Evolutionary conservation across 2,329 filamentous ascomycete species (phyloP).

Genomic region (Fusarium falciforme): DNA sequence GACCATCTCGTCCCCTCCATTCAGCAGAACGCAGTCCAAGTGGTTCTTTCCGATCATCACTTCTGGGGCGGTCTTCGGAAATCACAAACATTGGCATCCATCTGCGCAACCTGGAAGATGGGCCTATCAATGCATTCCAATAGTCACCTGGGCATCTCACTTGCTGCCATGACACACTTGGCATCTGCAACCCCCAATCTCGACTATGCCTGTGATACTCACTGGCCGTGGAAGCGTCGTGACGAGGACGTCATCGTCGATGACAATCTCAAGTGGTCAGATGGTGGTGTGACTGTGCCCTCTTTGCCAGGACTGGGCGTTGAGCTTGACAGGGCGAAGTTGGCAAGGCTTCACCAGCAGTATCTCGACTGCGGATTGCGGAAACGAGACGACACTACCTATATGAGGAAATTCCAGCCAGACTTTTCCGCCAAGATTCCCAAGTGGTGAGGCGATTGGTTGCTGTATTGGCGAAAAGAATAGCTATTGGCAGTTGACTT

Average conservation of each 20-base stretch:
- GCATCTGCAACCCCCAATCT: constrained; percentile 54
- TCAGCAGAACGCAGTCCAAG: constrained; percentile 53
- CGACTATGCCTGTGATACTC: constrained; percentile 57
- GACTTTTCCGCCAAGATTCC: constrained; percentile 49
- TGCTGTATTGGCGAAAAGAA: too few relatives aligned
- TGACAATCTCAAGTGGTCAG: constrained; percentile 50
- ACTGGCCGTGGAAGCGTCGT: constrained; percentile 58
- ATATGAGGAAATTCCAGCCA: constrained; percentile 51
- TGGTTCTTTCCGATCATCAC: constrained; percentile 55
- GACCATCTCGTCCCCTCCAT: constrained; percentile 53
- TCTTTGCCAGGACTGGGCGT: constrained; percentile 50
- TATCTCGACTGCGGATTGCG: constrained; percentile 52
- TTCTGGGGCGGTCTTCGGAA: constrained; percentile 57
- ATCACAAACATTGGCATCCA: constrained; percentile 53
- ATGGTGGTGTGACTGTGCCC: constrained; percentile 52
- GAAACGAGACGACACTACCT: constrained; percentile 53
- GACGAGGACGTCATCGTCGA: constrained; percentile 55
- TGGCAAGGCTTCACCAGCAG: constrained; percentile 50
- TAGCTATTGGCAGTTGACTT: not conserved
- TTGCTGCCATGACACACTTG: constrained; percentile 57
- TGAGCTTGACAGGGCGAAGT: constrained; percentile 51
- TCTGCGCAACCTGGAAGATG: constrained; percentile 54
- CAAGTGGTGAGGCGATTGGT: constrained; percentile 42
- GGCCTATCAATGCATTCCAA: constrained; percentile 58
- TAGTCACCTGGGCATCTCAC: constrained; percentile 55